These are phyloP conservation scores for Tuber microsphaerosporum DNA, from an alignment of 495 filamentous ascomycete genomes.

Conservation along the genomic window DNA sequence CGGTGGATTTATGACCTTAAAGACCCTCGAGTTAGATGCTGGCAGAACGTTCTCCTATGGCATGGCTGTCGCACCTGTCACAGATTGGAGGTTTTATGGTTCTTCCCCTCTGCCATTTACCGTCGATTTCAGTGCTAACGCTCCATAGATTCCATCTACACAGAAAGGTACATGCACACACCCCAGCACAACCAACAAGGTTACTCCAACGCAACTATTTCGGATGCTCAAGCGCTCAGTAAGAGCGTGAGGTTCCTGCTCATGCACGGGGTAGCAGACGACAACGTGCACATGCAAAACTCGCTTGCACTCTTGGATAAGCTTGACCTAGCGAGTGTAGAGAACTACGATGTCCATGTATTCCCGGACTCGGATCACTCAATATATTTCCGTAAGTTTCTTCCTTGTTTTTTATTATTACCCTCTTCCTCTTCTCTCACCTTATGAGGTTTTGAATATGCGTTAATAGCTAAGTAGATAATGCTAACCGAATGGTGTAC, in stretches of 20 bases:
- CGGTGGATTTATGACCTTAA: slow-evolving; percentile 94
- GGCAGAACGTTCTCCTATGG: slow-evolving; percentile 88
- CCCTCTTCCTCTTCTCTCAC: not conserved
- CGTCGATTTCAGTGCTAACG: slow-evolving; percentile 5
- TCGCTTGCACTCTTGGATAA: slow-evolving; percentile 77
- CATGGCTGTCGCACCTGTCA: slow-evolving; percentile 96
- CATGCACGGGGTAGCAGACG: slow-evolving; percentile 91
- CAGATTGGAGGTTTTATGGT: slow-evolving; percentile 90
- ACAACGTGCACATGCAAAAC: slow-evolving; percentile 97
- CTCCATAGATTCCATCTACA: slow-evolving; percentile 74
- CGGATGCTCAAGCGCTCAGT: slow-evolving; percentile 59
- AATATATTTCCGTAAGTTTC: slow-evolving; percentile 64
- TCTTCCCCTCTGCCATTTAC: slow-evolving; percentile 8
- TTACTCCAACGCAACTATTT: slow-evolving; percentile 68
- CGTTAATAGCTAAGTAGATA: slow-evolving; percentile 46
- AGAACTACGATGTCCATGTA: slow-evolving; percentile 94
- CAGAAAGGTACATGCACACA: slow-evolving; percentile 91
- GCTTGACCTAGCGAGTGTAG: slow-evolving; percentile 70
- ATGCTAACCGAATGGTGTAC: slow-evolving; percentile 85
- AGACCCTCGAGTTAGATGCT: slow-evolving; percentile 84
- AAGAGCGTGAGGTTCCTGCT: slow-evolving; percentile 78
- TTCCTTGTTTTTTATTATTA: not conserved
- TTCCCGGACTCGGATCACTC: slow-evolving; percentile 95
- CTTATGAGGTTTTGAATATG: not conserved
- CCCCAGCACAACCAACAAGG: slow-evolving; percentile 72